These are phyloP conservation scores for Penicillium desertorum DNA, from an alignment of 495 filamentous ascomycete genomes.

Conservation along the genomic window DNA sequence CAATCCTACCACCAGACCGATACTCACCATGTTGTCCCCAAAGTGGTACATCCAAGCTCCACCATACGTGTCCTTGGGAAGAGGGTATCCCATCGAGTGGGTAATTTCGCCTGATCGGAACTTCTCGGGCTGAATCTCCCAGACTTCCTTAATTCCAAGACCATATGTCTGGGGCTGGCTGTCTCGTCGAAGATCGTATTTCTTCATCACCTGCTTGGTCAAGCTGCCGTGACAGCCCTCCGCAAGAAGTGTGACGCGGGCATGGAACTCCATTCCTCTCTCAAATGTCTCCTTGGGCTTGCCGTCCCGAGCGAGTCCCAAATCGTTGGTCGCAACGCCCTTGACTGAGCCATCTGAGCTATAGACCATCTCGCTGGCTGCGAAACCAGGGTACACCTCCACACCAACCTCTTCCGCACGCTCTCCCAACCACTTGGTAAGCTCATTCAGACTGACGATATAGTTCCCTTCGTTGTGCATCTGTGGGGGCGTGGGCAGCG, in stretches of 20 bases:
- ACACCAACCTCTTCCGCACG: conserved; percentile 95
- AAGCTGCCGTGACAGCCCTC: conserved; percentile 97
- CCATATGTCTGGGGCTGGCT: conserved; percentile 94
- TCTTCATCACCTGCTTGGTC: conserved; percentile 93
- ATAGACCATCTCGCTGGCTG: conserved; percentile 90
- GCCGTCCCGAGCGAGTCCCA: conserved; percentile 77
- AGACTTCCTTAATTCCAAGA: conserved; percentile 92
- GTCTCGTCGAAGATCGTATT: conserved; percentile 86
- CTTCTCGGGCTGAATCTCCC: conserved; percentile 93
- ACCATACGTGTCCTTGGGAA: conserved; percentile 87
- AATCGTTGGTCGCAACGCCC: conserved; percentile 95
- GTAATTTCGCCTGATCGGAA: conserved; percentile 81
- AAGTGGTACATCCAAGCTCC: conserved; percentile 99
- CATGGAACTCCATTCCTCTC: conserved; percentile 98
- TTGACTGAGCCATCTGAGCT: conserved; percentile 80
- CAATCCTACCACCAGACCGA: conserved; percentile 90
- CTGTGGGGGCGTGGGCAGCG: conserved; percentile 86
- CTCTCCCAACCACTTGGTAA: conserved; percentile 93
- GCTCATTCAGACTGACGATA: conserved; percentile 91
- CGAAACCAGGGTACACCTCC: conserved; percentile 96
- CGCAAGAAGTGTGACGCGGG: conserved; percentile 85
- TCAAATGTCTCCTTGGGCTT: conserved; percentile 91
- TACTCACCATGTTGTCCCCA: conserved; percentile 91
- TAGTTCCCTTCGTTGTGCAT: conserved; percentile 99
- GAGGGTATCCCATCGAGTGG: conserved; percentile 92